A percentile compares a stretch with the other conserved stretches of the same genome.
These are phyloP conservation scores for Fusarium graminum DNA, from an alignment of 2,329 filamentous ascomycete species.

Conservation along the genomic window DNA sequence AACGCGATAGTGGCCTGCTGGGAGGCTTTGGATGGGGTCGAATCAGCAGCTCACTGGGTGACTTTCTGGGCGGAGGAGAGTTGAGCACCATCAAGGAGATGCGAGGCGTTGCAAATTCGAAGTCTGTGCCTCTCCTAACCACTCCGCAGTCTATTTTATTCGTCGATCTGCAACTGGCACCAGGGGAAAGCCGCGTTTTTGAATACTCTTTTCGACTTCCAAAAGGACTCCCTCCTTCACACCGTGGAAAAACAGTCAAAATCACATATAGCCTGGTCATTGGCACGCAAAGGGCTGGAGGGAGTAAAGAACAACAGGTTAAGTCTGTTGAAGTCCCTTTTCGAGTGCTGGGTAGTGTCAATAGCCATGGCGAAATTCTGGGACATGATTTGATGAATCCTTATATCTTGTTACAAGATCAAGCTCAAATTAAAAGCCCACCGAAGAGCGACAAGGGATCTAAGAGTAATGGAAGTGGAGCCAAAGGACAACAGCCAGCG, in stretches of 20 bases:
- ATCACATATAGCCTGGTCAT: conserved; percentile 92
- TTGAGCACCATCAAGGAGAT: conserved; percentile 96
- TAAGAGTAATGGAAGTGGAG: conserved; percentile 50
- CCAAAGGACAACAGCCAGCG: conserved; percentile 54
- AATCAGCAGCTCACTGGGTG: conserved; percentile 88
- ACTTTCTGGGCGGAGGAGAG: conserved; percentile 86
- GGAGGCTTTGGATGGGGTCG: conserved; percentile 89
- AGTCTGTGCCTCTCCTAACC: conserved; percentile 89
- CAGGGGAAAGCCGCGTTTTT: conserved; percentile 89
- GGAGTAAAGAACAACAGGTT: conserved; percentile 82
- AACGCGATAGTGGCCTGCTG: conserved; percentile 82
- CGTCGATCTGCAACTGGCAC: conserved; percentile 87
- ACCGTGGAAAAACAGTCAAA: conserved; percentile 93
- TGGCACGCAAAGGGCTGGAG: conserved; percentile 88
- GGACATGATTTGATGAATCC: conserved; percentile 96
- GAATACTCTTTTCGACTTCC: conserved; percentile 90
- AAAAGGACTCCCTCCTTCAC: conserved; percentile 88
- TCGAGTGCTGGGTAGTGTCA: conserved; percentile 91
- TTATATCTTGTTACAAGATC: conserved; percentile 88
- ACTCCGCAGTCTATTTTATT: conserved; percentile 97
- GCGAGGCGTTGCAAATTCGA: conserved; percentile 86
- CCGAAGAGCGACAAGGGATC: conserved; percentile 46
- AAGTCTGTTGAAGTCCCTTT: conserved; percentile 94
- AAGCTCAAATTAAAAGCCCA: conserved; percentile 73
- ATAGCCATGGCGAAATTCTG: conserved; percentile 86